Base-by-base conservation (phyloP, 768 basidiomycete species). In the Auricularia cornea region DNA sequence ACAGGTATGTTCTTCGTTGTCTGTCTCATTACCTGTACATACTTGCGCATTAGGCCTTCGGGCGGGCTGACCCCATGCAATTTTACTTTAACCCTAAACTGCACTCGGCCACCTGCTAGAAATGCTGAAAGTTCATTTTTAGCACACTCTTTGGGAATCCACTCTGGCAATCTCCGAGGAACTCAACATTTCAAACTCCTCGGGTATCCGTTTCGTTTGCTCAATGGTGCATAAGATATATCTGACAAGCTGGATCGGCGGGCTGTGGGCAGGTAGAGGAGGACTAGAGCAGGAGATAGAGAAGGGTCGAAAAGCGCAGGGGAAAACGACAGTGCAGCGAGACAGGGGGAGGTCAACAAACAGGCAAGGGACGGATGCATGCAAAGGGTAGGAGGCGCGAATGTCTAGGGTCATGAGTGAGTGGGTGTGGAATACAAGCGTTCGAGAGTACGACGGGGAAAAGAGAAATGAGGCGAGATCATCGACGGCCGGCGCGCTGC, bases 401-500 rank as follows among this genome's bases (percentile, higher is more conserved):
- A 18, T 48, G 44, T 48, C 44, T 48, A 48, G 20, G 44, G 20
- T 38, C 11, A 23, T 18, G 44, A 18, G 44, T 48, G 44, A 18
- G 44, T 18, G 20, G 44, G 16, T 18, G 20, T 18, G 44, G 16
- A 23, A 48, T 48, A 48, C 44, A 48, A 48, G 44, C 16, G 20
- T 48, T 20, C 16, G 6, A 48, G 44, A 48, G 44, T 40, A 48
- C 44, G 20, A 48, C 23, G 44, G 23, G 44, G 1, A 48, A 23
- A 48, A 23, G 12, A 48, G 44, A 48, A 16, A 48, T 5, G 18
- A 48, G 4, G 44, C 44, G 44, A 48, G 5, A 18, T 48, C 44
- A 18, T 20, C 44, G 20, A 8, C 23, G 44, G 12, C 20, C 44
- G 44, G 44, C 20, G 23, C 44, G 44, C 44, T 48, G 85, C 70